These are phyloP conservation scores for Aspergillus sp. DNA, from an alignment of 2,329 filamentous ascomycete species.

Conservation along the genomic window DNA sequence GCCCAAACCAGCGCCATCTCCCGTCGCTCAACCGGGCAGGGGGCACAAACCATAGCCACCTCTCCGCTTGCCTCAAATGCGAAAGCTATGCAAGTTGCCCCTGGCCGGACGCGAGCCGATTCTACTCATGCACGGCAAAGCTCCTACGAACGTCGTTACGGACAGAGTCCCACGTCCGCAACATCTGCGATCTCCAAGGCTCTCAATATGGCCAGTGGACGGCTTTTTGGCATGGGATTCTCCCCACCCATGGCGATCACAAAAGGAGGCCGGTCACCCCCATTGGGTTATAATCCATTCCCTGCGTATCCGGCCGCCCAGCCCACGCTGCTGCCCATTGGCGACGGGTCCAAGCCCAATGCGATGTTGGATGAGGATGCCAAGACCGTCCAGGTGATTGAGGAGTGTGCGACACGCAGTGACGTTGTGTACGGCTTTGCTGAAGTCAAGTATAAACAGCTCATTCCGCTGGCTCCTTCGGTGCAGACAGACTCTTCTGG, in stretches of 20 bases:
- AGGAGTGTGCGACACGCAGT: constrained; percentile 87
- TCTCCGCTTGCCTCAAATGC: constrained; percentile 67
- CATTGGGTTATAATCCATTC: constrained; percentile 63
- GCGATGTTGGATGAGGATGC: constrained; percentile 73
- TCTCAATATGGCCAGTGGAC: constrained; percentile 83
- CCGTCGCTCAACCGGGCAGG: constrained; percentile 77
- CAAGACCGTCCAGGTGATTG: constrained; percentile 74
- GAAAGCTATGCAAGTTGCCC: constrained; percentile 71
- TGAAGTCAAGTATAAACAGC: constrained; percentile 96
- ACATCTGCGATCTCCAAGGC: constrained; percentile 93
- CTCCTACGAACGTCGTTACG: constrained; percentile 80
- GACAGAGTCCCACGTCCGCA: constrained; percentile 69
- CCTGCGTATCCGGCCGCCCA: constrained; percentile 77
- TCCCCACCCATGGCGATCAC: constrained; percentile 48
- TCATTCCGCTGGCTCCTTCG: constrained; percentile 84
- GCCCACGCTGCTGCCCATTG: constrained; percentile 64
- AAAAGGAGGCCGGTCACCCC: constrained; percentile 47
- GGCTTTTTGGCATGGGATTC: constrained; percentile 51
- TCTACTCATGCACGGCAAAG: constrained; percentile 66
- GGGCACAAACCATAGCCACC: constrained; percentile 67
- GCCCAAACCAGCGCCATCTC: constrained; percentile 64
- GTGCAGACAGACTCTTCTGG: constrained; percentile 34
- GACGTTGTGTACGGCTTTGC: constrained; percentile 98
- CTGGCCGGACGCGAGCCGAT: constrained; percentile 63
- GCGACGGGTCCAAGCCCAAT: constrained; percentile 61